phyloP scores from a whole-genome alignment of 805 yeast genomes.

The Saccharomycopsis malanga region DNA sequence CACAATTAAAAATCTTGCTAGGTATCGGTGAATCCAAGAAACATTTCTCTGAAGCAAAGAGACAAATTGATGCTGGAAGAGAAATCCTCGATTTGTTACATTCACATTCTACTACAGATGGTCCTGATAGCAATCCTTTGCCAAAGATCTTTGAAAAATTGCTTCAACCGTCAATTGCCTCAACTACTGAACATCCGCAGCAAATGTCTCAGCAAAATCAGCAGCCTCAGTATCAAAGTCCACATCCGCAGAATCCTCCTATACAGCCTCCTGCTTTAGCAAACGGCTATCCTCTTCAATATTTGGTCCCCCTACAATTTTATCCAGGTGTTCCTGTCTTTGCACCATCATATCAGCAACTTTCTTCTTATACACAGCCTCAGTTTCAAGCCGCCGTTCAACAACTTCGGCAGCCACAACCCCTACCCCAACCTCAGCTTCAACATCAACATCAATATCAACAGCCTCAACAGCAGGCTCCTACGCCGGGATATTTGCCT shows the following conservation, averaged over 20 bases:
- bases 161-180: conserved; percentile 15
- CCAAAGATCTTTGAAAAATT: conserved; percentile 14
- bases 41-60: conserved; percentile 24
- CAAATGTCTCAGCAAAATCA: background rate
- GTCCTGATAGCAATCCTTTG: background rate
- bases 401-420: conserved; percentile 9
- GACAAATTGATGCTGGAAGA: conserved; percentile 61
- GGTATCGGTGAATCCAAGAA: conserved; percentile 42
- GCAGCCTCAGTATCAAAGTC: conserved; percentile 1
- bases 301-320: conserved; percentile 8
- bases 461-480: conserved; percentile 2
- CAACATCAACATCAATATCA: background rate
- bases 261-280: conserved; percentile 7
- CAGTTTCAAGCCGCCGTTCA: too few relatives aligned
- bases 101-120: background rate
- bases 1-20: conserved; percentile 54
- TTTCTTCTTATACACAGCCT: background rate
- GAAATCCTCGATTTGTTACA: conserved; percentile 61
- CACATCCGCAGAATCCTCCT: conserved; percentile 24
- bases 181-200: conserved; percentile 23
- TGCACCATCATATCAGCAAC: conserved; percentile 5
- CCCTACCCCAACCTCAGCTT: background rate
- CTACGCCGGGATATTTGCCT: background rate
- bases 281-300: conserved; percentile 7
- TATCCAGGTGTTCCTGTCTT: conserved; percentile 13